phyloP scores from a whole-genome alignment of 78 protist species.

The Trichosphaerium sp. region DNA sequence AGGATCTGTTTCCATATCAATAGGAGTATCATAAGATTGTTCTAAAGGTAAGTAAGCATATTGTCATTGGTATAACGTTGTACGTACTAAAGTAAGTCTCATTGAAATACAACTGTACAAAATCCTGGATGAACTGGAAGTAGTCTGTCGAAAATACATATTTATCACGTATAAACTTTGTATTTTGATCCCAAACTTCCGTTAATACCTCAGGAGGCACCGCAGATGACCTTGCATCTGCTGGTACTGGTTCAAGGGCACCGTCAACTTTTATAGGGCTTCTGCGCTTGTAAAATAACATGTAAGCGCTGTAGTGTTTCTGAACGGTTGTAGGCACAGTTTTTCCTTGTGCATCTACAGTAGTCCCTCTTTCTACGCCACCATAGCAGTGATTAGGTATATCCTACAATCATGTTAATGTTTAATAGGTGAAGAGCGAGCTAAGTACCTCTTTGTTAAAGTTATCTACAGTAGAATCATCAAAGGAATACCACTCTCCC shows the following conservation, averaged over 20 bases:
- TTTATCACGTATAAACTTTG: constrained; percentile 43
- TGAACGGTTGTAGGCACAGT: neutral
- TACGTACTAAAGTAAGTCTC: too few relatives aligned
- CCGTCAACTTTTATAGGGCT: neutral
- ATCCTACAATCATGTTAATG: constrained; percentile 2
- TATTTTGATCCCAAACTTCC: constrained; percentile 57
- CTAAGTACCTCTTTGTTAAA: constrained; percentile 27
- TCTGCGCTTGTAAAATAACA: constrained; percentile 47
- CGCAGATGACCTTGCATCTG: too few relatives aligned
- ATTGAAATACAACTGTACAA: constrained; percentile 4
- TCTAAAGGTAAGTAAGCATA: too few relatives aligned
- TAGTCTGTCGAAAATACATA: constrained; percentile 48
- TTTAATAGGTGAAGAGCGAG: neutral
- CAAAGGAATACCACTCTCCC: constrained; percentile 45
- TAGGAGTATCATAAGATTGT: too few relatives aligned
- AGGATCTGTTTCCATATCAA: too few relatives aligned
- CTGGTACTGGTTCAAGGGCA: neutral
- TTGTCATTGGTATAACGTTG: too few relatives aligned
- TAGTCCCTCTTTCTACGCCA: constrained; percentile 19
- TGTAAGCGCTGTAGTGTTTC: constrained; percentile 46
- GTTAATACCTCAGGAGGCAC: constrained; percentile 28
- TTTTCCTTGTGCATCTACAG: constrained; percentile 3
- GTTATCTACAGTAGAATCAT: constrained; percentile 43
- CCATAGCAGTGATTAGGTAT: constrained; percentile 46
- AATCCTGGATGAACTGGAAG: constrained; percentile 16